Evolutionary conservation across 2,329 filamentous ascomycete species (phyloP).

Genomic region (Ceratocystis colombiana): DNA sequence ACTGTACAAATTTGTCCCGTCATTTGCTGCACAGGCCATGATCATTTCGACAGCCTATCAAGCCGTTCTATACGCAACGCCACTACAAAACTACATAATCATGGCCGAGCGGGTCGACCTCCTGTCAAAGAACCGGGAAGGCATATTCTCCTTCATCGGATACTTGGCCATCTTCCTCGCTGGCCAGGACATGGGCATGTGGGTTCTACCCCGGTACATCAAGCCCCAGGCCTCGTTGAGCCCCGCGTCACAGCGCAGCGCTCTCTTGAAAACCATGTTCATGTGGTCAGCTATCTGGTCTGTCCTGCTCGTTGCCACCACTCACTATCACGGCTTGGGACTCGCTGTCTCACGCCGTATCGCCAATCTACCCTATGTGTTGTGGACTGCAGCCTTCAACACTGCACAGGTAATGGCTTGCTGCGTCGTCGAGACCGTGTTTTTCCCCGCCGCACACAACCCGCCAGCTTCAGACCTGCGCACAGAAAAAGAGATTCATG

Average conservation of each 20-base stretch:
- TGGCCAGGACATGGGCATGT: constrained; percentile 73
- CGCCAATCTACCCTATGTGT: constrained; percentile 84
- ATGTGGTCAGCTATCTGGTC: constrained; percentile 60
- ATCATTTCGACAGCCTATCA: constrained; percentile 63
- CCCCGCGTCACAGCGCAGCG: constrained; percentile 39
- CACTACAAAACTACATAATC: constrained; percentile 73
- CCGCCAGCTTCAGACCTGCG: constrained; percentile 30
- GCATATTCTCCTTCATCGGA: constrained; percentile 81
- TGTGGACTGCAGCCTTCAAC: constrained; percentile 92
- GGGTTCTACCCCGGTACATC: constrained; percentile 56
- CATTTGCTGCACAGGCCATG: constrained; percentile 65
- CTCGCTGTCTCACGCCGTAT: constrained; percentile 75
- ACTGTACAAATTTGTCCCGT: constrained; percentile 58
- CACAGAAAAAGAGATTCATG: constrained; percentile 51
- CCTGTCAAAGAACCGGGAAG: constrained; percentile 84
- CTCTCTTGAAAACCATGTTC: constrained; percentile 53
- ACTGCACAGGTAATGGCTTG: constrained; percentile 70
- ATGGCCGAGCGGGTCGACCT: constrained; percentile 68
- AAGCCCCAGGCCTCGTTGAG: constrained; percentile 35
- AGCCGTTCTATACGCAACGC: constrained; percentile 60
- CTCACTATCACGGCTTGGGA: constrained; percentile 58
- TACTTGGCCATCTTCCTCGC: constrained; percentile 92
- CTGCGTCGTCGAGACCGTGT: constrained; percentile 62
- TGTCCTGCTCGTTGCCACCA: constrained; percentile 59
- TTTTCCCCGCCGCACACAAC: constrained; percentile 50